A percentile compares a stretch with the other conserved stretches of the same genome.
phyloP scores from a whole-genome alignment of 306 rosid species.

The Cicer yamashitae region DNA sequence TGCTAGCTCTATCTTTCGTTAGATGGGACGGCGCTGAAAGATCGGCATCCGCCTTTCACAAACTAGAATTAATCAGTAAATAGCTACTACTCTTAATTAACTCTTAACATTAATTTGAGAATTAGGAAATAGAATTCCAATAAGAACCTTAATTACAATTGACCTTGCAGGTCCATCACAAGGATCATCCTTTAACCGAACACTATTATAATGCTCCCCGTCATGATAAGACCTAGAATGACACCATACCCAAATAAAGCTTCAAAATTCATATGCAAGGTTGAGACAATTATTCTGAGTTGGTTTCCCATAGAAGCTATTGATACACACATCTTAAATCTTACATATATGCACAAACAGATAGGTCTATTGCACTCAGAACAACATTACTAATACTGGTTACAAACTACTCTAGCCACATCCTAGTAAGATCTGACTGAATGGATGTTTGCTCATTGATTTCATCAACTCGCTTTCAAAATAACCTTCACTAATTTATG shows the following conservation, averaged over 20 bases:
- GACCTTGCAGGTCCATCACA: conserved; percentile 75
- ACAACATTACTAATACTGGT: no score
- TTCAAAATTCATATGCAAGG: conserved; percentile 35
- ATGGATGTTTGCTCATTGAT: no score
- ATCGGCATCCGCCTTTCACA: conserved; percentile 83
- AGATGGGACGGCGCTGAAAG: conserved; percentile 68
- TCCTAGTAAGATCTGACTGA: no score
- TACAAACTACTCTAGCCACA: no score
- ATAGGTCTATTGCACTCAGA: background rate
- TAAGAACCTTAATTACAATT: conserved; percentile 70
- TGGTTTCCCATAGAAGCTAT: conserved; percentile 35
- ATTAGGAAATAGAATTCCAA: conserved; percentile 15
- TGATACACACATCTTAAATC: background rate
- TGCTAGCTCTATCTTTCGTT: conserved; percentile 48
- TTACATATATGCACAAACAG: conserved; percentile 21
- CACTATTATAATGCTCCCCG: conserved; percentile 86
- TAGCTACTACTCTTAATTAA: conserved; percentile 40
- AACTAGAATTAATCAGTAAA: conserved; percentile 60
- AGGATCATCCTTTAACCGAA: conserved; percentile 75
- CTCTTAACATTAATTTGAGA: conserved; percentile 6
- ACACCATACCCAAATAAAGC: conserved; percentile 29
- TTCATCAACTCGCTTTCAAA: no score
- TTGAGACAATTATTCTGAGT: conserved; percentile 27
- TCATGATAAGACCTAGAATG: conserved; percentile 78
- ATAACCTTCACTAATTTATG: no score